Evolutionary conservation across 148 eudicot genomes (phyloP), one percentile per base, ranked within the genome.

Genomic region (Rheum nobile): DNA sequence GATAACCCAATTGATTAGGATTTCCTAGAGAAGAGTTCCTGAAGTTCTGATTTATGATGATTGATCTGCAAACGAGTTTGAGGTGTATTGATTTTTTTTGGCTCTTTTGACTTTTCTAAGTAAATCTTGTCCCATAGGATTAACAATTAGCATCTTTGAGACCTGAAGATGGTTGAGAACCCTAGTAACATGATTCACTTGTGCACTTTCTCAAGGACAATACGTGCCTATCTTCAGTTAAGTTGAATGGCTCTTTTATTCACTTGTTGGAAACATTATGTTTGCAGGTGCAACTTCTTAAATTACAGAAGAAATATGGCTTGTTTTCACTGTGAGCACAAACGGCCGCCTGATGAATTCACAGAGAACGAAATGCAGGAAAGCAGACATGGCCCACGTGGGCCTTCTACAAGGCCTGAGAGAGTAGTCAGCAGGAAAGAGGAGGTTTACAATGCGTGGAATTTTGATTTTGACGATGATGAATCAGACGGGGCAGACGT

Each of bases 401-500:
- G 87, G 73, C 81, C 87, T 14, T 70, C 67, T 67, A 54, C 78
- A 28, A 87, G 83, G 76, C 54, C 37, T 59, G 91, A 81, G 76
- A 88, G 82, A 73, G 75, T 77, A 71, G 77, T 83, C 46, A 71
- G 69, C 74, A 87, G 87, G 81, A 79, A 72, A 68, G 92, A 90
- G 47, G 92, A 90, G 47, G 78, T 93, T 81, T 85, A 92, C 21
- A 86, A 89, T 78, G 97, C 98, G n/a, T 95, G 98, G 98, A 95
- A 95, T 81, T 91, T 91, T 71, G 96, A 95, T 81, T 95, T 95
- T 75, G 98, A 95, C 72, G 98, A 91, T 67, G 84, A 95, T 41
- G 98, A 91, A 81, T 95, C 97, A 63, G 98, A 95, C 80, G 98
- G 98, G 31, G 98, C 98, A 71, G 98, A 95, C 80, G 98, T 95